Base-by-base conservation (phyloP, 2,329 filamentous ascomycete genomes). In the Talaromyces verruculosus region DNA sequence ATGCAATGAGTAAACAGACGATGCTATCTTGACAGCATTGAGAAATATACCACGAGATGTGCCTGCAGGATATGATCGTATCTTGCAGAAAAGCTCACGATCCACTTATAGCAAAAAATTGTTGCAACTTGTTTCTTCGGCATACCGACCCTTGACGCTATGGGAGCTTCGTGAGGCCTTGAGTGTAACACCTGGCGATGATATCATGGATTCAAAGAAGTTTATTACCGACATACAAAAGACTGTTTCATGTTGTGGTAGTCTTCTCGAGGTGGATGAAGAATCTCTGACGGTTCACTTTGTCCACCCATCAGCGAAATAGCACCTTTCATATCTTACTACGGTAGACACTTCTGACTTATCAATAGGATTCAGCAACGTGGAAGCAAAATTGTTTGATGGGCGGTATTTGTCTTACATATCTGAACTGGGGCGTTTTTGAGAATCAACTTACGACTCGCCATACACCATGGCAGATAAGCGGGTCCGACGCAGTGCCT, bases 241-340 rank as follows among this genome's bases (percentile, higher is more conserved):
- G 15, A 63, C 61, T 7, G 19, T 63, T 41, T 28, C 35, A 17
- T 63, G n/a, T 13, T 57, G 61, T 57, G 61, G 61, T 25, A 41
- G 61, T 19, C 37, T 63, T 25, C 45, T 63, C 19, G 61, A 53
- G 39, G 13, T 63, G 19, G 47, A 63, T 25, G 61, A 63, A 19
- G 61, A 63, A 30, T 35, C 45, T 28, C 61, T 63, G 15, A 63
- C 47, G n/a, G 47, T 63, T 5, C 61, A 55, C 39, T 63, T 55
- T 53, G n/a, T 55, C 10, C 61, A 63, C 22, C 61, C 59, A 22
- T 61, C 59, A 35, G 59, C 59, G 41, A 61, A 61, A 55, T 47
- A 63, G 25, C 61, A 63, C 28, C 47, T 63, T 25, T 28, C 19
- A 39, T 33, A 28, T n/a, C 15, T 45, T 15, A 17, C 37, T 17